phyloP scores from a whole-genome alignment of 345 rosid species.

The Corchorus capsularis region DNA sequence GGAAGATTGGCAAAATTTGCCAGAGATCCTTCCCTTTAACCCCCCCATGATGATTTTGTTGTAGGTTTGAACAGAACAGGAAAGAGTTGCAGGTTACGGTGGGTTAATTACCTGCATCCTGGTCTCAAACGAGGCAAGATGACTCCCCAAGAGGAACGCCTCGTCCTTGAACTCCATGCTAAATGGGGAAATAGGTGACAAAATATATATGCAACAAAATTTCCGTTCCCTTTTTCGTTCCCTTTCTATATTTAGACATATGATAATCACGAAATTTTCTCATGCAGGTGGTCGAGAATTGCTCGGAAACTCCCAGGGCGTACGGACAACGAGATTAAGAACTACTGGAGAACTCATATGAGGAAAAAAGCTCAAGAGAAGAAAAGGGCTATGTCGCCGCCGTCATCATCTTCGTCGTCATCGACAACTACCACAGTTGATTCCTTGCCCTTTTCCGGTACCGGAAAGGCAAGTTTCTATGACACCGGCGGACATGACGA shows the following conservation, averaged over 20 bases:
- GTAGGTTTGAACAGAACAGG: conserved; percentile 99
- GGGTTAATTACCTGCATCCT: conserved; percentile 99
- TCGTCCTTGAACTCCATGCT: conserved; percentile 87
- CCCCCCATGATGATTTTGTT: conserved; percentile 51
- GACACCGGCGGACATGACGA: conserved; percentile 66
- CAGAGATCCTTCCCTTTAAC: conserved; percentile 55
- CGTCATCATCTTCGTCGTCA: conserved; percentile 49
- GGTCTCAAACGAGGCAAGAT: conserved; percentile 97
- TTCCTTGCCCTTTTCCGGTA: conserved; percentile 41
- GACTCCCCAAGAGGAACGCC: conserved; percentile 89
- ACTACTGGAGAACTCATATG: conserved; percentile 94
- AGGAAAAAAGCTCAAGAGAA: conserved; percentile 83
- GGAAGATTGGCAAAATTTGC: conserved; percentile 50
- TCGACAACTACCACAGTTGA: conserved; percentile 53
- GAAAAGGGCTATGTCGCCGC: conserved; percentile 47
- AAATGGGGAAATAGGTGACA: conserved; percentile 94
- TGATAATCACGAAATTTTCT: background rate
- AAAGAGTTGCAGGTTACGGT: conserved; percentile 98
- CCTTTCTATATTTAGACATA: background rate
- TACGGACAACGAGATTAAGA: conserved; percentile 96
- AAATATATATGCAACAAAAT: background rate
- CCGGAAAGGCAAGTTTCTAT: conserved; percentile 67
- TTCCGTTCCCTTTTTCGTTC: background rate
- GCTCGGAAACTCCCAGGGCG: conserved; percentile 93
- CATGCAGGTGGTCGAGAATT: conserved; percentile 90